Conservation (phyloP, 192 early-diverging fungal genomes). For the Geranomyces michiganensis region DNA sequence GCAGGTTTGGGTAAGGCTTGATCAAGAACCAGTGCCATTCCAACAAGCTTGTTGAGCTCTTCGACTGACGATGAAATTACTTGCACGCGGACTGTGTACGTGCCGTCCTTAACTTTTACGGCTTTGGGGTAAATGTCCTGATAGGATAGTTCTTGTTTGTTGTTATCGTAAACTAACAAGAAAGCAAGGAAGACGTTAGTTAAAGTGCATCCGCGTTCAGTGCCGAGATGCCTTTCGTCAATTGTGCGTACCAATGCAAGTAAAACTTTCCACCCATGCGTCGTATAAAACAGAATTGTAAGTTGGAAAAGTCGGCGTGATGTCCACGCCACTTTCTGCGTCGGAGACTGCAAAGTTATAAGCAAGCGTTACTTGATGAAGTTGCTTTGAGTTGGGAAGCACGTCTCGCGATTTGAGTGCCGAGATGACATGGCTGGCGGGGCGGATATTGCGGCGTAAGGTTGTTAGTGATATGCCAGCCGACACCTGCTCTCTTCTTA, state of each 20-base stretch:
- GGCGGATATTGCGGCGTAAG: slow-evolving; percentile 70
- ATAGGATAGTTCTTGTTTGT: slow-evolving; percentile 71
- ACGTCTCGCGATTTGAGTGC: slow-evolving; percentile 79
- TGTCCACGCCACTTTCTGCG: slow-evolving; percentile 38
- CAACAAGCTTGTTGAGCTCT: slow-evolving; percentile 76
- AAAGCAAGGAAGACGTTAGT: neutral
- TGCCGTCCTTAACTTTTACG: slow-evolving; percentile 74
- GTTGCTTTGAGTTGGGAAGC: slow-evolving; percentile 64
- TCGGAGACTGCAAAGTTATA: slow-evolving; percentile 70
- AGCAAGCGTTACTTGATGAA: slow-evolving; percentile 75
- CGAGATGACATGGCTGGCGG: slow-evolving; percentile 61
- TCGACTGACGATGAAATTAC: slow-evolving; percentile 68
- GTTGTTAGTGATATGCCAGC: slow-evolving; percentile 57
- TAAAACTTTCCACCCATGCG: slow-evolving; percentile 63
- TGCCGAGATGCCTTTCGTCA: neutral
- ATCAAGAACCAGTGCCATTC: slow-evolving; percentile 66
- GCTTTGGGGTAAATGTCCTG: slow-evolving; percentile 73
- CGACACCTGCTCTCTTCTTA: slow-evolving; percentile 72
- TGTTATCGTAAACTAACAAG: slow-evolving; percentile 72
- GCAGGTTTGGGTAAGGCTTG: slow-evolving; percentile 59
- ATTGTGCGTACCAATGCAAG: slow-evolving; percentile 50
- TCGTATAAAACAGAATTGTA: slow-evolving; percentile 78
- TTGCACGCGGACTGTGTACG: slow-evolving; percentile 82
- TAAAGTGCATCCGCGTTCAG: neutral
- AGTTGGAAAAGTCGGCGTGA: slow-evolving; percentile 64